Base-by-base conservation (phyloP, 2,329 filamentous ascomycete genomes). In the Penicillium sp. region DNA sequence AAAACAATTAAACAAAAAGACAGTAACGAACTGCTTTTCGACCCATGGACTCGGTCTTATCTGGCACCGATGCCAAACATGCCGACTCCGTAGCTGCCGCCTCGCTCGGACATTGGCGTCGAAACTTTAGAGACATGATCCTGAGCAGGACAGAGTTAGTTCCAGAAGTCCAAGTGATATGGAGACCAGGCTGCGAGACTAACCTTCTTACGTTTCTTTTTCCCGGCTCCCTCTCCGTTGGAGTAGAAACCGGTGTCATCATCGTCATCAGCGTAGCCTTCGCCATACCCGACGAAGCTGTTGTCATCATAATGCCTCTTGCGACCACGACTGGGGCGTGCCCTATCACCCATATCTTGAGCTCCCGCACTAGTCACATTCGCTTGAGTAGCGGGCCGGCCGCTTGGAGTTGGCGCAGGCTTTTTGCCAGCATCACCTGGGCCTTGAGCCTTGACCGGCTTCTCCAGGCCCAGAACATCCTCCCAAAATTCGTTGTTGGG, bases 281-380 rank as follows among this genome's bases (percentile, higher is more conserved):
- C 79, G 54, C 79, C 80, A 62, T 83, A 82, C 1, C 81, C 81
- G 55, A 79, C 79, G 68, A 81, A 83, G 65, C 79, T 82, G 61
- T 78, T 78, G 49, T 83, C 81, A 64, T 80, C 79, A 64, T 83
- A 83, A 65, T 81, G 74, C 67, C 81, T 78, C 70, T 82, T 82
- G 41, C 78, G 78, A 48, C 78, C 75, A 22, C 81, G 79, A 62
- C 76, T 79, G 12, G 80, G 76, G 43, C 81, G 73, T 43, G 63
- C 50, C 17, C 74, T 69, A 20, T 77, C 76, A 25, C 37, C 51
- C 25, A 66, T 53, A 53, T 79, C 79, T 54, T 65, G 64, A 5
- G 69, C 55, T 15, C 65, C 55, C 31, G 64, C 65, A 51, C 64
- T 67, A 20, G 71, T 67, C 39, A 68, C 71, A 52, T 70, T 74